Conservation (phyloP, 441 rosid species). For the Manihot esculenta region DNA sequence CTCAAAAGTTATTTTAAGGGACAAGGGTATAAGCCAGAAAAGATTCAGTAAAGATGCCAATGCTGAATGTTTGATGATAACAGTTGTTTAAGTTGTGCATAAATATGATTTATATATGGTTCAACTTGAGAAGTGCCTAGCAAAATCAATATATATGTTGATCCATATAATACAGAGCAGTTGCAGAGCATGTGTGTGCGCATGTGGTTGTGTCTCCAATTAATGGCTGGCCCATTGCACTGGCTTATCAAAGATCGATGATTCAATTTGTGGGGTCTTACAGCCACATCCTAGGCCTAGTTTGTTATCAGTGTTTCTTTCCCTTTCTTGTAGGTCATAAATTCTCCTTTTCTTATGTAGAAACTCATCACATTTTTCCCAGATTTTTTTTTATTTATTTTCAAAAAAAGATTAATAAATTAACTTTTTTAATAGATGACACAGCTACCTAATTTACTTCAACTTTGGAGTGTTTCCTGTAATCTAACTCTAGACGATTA, state of each 20-base stretch:
- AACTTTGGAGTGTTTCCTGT: too few relatives aligned
- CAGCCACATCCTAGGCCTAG: not conserved
- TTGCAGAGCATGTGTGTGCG: not conserved
- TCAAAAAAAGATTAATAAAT: too few relatives aligned
- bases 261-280: constrained; percentile 4
- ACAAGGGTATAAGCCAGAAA: constrained; percentile 14
- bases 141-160: too few relatives aligned
- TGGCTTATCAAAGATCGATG: not conserved
- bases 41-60: constrained; percentile 26
- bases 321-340: not conserved
- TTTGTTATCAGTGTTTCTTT: not conserved
- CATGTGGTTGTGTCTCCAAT: constrained; percentile 17
- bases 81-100: not conserved
- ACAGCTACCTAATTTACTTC: too few relatives aligned
- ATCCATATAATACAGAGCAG: too few relatives aligned
- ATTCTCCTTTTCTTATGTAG: too few relatives aligned
- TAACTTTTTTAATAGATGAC: too few relatives aligned
- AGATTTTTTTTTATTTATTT: too few relatives aligned
- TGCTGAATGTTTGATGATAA: too few relatives aligned
- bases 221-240: too few relatives aligned
- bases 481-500: too few relatives aligned
- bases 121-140: constrained; percentile 3
- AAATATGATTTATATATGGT: constrained; percentile 6
- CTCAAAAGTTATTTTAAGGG: not conserved
- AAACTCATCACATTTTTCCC: too few relatives aligned